Evolutionary conservation across 2,329 filamentous ascomycete genomes (phyloP).

Genomic region (Leptosphaerulina australis): DNA sequence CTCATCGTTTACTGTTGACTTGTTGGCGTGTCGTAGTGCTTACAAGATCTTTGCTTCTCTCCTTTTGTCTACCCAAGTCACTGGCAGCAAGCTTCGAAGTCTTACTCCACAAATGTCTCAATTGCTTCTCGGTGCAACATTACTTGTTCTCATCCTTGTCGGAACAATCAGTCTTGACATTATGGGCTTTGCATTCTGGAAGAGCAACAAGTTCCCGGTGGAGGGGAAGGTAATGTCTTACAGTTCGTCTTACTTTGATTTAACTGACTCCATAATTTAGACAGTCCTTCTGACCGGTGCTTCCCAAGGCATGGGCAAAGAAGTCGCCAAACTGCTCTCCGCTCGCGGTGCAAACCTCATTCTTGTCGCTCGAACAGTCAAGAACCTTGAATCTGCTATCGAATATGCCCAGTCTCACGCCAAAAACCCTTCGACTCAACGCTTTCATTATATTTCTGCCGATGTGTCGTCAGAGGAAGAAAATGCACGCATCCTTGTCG

Average conservation of each 20-base stretch:
- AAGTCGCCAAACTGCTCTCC: slow-evolving; percentile 74
- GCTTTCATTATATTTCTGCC: slow-evolving; percentile 82
- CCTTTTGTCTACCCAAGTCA: not conserved
- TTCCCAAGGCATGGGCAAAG: slow-evolving; percentile 89
- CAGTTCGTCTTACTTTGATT: not conserved
- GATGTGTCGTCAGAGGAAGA: slow-evolving; percentile 77
- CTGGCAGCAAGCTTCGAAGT: not conserved
- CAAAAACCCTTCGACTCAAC: slow-evolving; percentile 68
- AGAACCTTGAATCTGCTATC: slow-evolving; percentile 75
- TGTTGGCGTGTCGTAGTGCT: slow-evolving; percentile 10
- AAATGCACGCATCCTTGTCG: slow-evolving; percentile 70
- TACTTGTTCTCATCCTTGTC: slow-evolving; percentile 45
- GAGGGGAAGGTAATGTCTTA: slow-evolving; percentile 71
- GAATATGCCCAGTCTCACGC: slow-evolving; percentile 71
- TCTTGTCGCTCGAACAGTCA: slow-evolving; percentile 77
- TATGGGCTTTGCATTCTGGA: slow-evolving; percentile 70
- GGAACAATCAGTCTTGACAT: slow-evolving; percentile 50
- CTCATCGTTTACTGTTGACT: not conserved
- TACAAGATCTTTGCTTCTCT: slow-evolving; percentile 1
- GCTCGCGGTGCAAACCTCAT: slow-evolving; percentile 85
- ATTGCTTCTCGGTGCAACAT: slow-evolving; percentile 45
- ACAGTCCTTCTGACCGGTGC: slow-evolving; percentile 88
- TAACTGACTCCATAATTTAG: slow-evolving; percentile 53
- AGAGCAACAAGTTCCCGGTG: slow-evolving; percentile 79
- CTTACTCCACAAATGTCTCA: slow-evolving; percentile 47